phyloP scores from a whole-genome alignment of 2,329 filamentous ascomycete species.

The Fusarium nygamai region DNA sequence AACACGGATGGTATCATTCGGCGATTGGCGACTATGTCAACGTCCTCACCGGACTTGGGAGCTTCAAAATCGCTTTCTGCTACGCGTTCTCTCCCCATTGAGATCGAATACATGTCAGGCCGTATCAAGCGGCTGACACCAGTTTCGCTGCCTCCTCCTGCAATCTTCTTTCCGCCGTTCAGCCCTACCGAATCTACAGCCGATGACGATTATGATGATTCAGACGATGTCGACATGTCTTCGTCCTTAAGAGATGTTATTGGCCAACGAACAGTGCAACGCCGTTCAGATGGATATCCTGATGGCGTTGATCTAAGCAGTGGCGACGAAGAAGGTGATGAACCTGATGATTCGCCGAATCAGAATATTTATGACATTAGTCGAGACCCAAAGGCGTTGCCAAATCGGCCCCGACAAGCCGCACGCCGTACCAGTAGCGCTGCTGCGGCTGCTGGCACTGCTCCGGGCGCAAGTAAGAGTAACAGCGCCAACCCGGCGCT shows the following conservation, averaged over 20 bases:
- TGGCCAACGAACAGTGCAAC: conserved; percentile 49
- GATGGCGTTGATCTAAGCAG: conserved; percentile 54
- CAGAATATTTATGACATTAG: conserved; percentile 46
- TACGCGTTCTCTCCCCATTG: conserved; percentile 37
- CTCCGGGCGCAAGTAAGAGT: conserved; percentile 46
- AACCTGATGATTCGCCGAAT: conserved; percentile 49
- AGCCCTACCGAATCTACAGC: conserved; percentile 53
- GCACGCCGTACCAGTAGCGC: conserved; percentile 46
- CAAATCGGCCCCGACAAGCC: conserved; percentile 26
- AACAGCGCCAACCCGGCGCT: conserved; percentile 41
- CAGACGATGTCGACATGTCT: conserved; percentile 44
- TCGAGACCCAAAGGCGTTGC: conserved; percentile 26
- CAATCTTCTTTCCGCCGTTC: conserved; percentile 61
- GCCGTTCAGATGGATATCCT: conserved; percentile 55
- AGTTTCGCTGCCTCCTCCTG: conserved; percentile 61
- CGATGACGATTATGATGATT: conserved; percentile 44
- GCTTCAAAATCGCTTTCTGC: not conserved
- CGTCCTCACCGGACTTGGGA: conserved; percentile 47
- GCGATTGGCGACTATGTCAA: conserved; percentile 55
- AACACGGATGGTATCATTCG: conserved; percentile 54
- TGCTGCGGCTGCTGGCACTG: conserved; percentile 47
- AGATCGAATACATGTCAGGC: conserved; percentile 58
- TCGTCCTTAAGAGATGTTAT: conserved; percentile 45
- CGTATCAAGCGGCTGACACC: conserved; percentile 57
- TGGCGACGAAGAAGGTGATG: conserved; percentile 54